A percentile compares a stretch with the other conserved stretches of the same genome.
phyloP scores from a whole-genome alignment of 2,329 filamentous ascomycete genomes.

The Xylariaceae sp. region DNA sequence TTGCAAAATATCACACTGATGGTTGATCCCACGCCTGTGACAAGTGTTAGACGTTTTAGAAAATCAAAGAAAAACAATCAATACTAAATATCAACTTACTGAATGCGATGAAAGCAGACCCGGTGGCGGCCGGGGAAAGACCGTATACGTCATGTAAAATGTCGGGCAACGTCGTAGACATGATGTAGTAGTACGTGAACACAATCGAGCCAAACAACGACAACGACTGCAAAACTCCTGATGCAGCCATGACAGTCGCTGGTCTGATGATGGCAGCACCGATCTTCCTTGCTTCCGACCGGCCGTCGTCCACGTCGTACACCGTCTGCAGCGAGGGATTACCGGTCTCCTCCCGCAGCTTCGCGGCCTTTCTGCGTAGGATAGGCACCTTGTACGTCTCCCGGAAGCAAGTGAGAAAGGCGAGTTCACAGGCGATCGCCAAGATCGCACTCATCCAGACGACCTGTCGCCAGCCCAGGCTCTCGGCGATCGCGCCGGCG shows the following conservation, averaged over 20 bases:
- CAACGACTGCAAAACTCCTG: conserved; percentile 46
- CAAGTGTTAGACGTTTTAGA: no score
- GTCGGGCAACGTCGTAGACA: conserved; percentile 48
- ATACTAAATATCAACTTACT: conserved; percentile 44
- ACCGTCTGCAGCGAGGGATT: conserved; percentile 25
- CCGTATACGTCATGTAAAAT: conserved; percentile 45
- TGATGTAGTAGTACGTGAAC: conserved; percentile 50
- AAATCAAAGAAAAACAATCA: no score
- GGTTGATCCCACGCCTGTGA: conserved; percentile 42
- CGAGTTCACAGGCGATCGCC: conserved; percentile 43
- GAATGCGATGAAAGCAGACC: conserved; percentile 50
- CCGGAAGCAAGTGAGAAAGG: conserved; percentile 47
- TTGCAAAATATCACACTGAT: conserved; percentile 47
- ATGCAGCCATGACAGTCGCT: conserved; percentile 42
- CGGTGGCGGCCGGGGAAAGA: conserved; percentile 47
- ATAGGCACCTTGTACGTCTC: conserved; percentile 61
- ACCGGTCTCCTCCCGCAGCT: conserved; percentile 26
- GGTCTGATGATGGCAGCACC: conserved; percentile 42
- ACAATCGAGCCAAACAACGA: conserved; percentile 42
- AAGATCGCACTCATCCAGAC: conserved; percentile 47
- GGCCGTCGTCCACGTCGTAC: conserved; percentile 28
- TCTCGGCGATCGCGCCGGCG: conserved; percentile 49
- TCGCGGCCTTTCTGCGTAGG: conserved; percentile 38
- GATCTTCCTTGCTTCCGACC: conserved; percentile 25
- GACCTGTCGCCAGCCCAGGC: conserved; percentile 49